Base-by-base conservation (phyloP, 768 basidiomycete genomes). In the Krasilnikovozyma curviuscula region DNA sequence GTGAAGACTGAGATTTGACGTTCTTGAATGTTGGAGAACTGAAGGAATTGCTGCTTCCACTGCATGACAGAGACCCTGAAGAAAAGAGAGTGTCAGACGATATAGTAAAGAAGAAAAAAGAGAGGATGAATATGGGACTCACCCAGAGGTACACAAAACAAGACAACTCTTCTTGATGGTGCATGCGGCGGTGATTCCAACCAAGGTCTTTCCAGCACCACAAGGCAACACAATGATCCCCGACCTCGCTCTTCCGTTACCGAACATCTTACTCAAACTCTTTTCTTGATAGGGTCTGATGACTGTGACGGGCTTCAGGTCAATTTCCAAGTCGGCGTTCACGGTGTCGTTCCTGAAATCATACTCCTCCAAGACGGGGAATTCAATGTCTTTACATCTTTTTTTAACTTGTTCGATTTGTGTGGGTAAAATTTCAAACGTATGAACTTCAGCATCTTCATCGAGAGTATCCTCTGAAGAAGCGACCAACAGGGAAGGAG, bases 281-380 rank as follows among this genome's bases (percentile, higher is more conserved):
- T 93, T 98, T 67, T 97, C 91, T 65, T 98, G 93, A 66, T 98
- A 98, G 13, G 93, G 86, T 46, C 93, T 75, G 61, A 98, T 93
- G 53, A 91, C 81, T 2, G 93, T 97, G 30, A 86, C 82, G 3
- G 93, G 93, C 63, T 98, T 98, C 46, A 98, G 74, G 65, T 98
- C 93, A 49, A 98, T 98, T 61, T 98, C 93, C 38, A 98, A 72
- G 65, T 95, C 91, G 25, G 93, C 75, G 61, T 98, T 98, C 56
- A 88, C 69, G 0, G 83, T 86, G 63, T 98, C 93, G 61, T 97
- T 91, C 35, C 89, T 73, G 71, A 97, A 98, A 65, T 98, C 93
- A 61, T 98, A 98, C 67, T 98, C 93, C 63, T 98, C 93, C 37
- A 98, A 71, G 78, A 95, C 93, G 7, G 93, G 93, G 55, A 89